Percentiles rank a stretch among this genome's conserved stretches.
These are phyloP conservation scores for Lepidium africanum DNA, from an alignment of 345 rosid genomes.

Conservation along the genomic window DNA sequence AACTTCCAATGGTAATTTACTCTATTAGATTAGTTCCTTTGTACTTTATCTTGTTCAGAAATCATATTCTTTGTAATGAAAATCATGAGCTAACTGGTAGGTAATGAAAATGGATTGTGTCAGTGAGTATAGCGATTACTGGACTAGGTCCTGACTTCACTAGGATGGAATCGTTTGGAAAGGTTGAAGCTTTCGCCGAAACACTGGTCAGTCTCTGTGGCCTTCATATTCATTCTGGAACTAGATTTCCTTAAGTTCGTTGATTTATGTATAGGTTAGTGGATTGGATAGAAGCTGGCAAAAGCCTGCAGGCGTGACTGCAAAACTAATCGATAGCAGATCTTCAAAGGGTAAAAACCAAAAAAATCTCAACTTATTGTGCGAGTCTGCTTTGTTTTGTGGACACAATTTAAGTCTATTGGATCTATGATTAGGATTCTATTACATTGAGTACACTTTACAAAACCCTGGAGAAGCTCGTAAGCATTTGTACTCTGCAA, in stretches of 20 bases:
- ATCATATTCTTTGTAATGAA: too few species aligned
- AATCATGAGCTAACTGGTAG: not conserved
- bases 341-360: conserved; percentile 46
- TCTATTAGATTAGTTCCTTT: too few species aligned
- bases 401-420: not conserved
- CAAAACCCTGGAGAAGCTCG: conserved; percentile 82
- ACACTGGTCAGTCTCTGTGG: conserved; percentile 45
- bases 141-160: conserved; percentile 95
- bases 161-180: conserved; percentile 85
- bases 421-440: conserved; percentile 43
- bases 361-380: too few species aligned
- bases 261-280: conserved; percentile 46
- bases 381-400: not conserved
- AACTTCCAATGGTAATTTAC: conserved; percentile 51
- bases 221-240: not conserved
- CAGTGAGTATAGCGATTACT: conserved; percentile 39
- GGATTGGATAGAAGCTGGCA: conserved; percentile 97
- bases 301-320: conserved; percentile 74
- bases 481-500: conserved; percentile 61
- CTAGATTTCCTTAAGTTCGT: not conserved
- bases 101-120: not conserved
- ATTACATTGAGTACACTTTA: conserved; percentile 82
- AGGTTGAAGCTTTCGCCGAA: conserved; percentile 86
- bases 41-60: not conserved
- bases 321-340: conserved; percentile 64